Percentiles rank a stretch among this genome's conserved stretches.
phyloP scores from a whole-genome alignment of 805 yeast genomes.

The Metschnikowia santaceciliae region DNA sequence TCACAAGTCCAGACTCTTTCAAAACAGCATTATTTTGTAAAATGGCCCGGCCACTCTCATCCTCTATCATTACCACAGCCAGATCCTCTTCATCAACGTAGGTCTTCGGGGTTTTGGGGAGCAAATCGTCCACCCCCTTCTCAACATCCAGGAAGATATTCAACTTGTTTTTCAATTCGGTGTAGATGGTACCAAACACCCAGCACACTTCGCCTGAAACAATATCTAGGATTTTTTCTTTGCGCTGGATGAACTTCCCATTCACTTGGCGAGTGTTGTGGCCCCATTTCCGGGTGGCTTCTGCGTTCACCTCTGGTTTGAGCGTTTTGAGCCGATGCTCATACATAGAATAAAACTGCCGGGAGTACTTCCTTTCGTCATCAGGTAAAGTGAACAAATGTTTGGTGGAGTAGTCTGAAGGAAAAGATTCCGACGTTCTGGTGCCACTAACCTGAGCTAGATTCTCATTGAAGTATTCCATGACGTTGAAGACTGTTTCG shows the following conservation, averaged over 20 bases:
- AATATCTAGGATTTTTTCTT: constrained; percentile 55
- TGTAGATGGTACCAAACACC: constrained; percentile 82
- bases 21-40: constrained; percentile 61
- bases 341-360: constrained; percentile 43
- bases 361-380: constrained; percentile 28
- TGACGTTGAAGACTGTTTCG: background rate
- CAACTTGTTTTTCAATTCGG: constrained; percentile 82
- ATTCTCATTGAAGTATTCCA: constrained; percentile 8
- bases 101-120: constrained; percentile 37
- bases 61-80: constrained; percentile 67
- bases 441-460: background rate
- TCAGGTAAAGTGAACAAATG: constrained; percentile 19
- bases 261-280: constrained; percentile 34
- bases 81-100: constrained; percentile 45
- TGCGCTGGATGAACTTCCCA: constrained; percentile 29
- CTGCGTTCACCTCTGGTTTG: constrained; percentile 29
- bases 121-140: constrained; percentile 48
- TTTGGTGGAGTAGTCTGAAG: constrained; percentile 12
- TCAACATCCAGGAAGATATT: constrained; percentile 81
- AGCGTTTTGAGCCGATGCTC: constrained; percentile 34
- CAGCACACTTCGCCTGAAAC: constrained; percentile 60
- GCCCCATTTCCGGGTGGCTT: constrained; percentile 51
- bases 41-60: constrained; percentile 84
- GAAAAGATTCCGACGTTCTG: background rate
- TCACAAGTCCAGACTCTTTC: constrained; percentile 58